Evolutionary conservation across 2,329 filamentous ascomycete species (phyloP), one percentile per base, ranked within the genome.

Genomic region (Neospermospora avenae): DNA sequence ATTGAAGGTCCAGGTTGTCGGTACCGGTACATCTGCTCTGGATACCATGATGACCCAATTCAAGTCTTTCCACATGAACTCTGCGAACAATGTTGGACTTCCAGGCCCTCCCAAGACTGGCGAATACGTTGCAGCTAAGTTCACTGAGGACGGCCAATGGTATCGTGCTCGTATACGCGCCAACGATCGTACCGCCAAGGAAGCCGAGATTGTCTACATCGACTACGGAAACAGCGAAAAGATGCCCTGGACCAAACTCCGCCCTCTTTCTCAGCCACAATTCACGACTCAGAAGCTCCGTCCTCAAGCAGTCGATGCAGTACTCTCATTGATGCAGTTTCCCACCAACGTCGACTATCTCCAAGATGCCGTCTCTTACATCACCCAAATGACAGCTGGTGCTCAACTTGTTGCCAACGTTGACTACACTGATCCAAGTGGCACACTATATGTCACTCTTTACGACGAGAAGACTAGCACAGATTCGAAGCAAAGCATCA

Each of bases 141-240:
- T 98, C 80, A 89, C 87, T 6, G 88, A 87, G 55, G 95, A 99
- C 72, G 85, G 88, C 61, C 86, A 95, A 68, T 99, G 93, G 93
- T 99, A 99, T 79, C 90, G 95, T 63, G 95, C 90, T 34, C 89
- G 88, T 63, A 86, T 99, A 63, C 88, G 93, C 63, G 87, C 93
- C 73, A 97, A 98, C 76, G 95, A 99, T 77, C 91, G 95, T 63
- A 84, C 93, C 8, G 88, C 87, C 70, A 91, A 95, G 82, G 86
- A 90, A 69, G 88, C 92, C 24, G 95, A 99, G 75, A 88, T 99
- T 25, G 78, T 96, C 48, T 99, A 96, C 77, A 85, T 99, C 64
- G 95, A 99, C 78, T 99, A 96, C 75, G 95, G 95, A 69, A 99
- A 99, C 81, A 88, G 85, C 58, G 95, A 99, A 77, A 88, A 87